Conservation (phyloP, 2,329 filamentous ascomycete genomes). For the Microsporum audouinii region DNA sequence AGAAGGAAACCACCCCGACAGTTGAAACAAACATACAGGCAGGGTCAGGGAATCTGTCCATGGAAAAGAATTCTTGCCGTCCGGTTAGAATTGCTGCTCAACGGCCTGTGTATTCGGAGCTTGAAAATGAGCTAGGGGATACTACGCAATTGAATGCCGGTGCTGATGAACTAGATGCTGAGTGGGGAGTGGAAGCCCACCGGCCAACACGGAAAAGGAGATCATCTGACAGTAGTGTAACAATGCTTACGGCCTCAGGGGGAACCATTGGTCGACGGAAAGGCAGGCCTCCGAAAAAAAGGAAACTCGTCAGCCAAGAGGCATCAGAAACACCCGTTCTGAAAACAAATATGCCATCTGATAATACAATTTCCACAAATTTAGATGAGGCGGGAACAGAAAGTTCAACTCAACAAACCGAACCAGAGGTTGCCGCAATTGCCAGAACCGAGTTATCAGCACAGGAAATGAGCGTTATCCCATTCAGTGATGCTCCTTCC, state of each 20-base stretch:
- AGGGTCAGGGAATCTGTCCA: constrained; percentile 8
- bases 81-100: background rate
- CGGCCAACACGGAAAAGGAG: constrained; percentile 2
- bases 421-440: background rate
- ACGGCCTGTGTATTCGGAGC: background rate
- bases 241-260: background rate
- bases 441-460: background rate
- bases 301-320: constrained; percentile 4
- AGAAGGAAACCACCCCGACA: background rate
- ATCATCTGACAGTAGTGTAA: background rate
- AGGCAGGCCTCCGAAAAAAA: constrained; percentile 17
- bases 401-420: background rate
- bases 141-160: background rate
- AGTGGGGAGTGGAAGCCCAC: background rate
- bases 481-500: background rate
- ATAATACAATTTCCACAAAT: background rate
- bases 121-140: background rate
- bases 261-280: background rate
- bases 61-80: background rate
- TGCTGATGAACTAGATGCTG: background rate
- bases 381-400: background rate
- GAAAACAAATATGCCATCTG: background rate
- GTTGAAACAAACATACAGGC: constrained; percentile 1
- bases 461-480: background rate
- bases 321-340: background rate